Base-by-base conservation (phyloP, 305 asterid species). In the Petunia hybrid region DNA sequence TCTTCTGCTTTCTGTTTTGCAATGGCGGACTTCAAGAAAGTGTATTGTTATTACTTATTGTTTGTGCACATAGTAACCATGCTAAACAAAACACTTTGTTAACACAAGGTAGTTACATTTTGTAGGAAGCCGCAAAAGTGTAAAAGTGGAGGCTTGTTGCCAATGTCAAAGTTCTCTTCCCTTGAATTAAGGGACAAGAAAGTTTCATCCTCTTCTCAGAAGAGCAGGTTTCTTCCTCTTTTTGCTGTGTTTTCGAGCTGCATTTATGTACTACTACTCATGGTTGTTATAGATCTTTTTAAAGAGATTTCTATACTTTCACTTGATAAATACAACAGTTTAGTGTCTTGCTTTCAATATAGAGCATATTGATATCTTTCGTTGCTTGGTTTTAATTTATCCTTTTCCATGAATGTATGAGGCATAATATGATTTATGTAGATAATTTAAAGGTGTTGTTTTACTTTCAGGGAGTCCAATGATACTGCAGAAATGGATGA, bases 401-500 rank as follows among this genome's bases (percentile, higher is more conserved):
- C 78, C 35, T 35, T 48, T 48, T 71, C n/a, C 62, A 48, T 35
- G 78, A 71, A 48, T 48, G 48, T 16, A 35, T 48, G 78, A 71
- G 78, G 1, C 62, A 46, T 46, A 1, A 71, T 35, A 71, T 74
- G 63, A 55, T 51, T 51, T 74, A 53, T 53, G 7, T 14, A 7
- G 64, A 53, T 51, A 53, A 53, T 36, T 74, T 63, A 6, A 53
- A 38, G 46, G 64, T 74, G 13, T 74, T 53, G 36, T 74, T 22
- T 73, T 51, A 53, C 64, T 74, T 53, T 13, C 79, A 74, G 79
- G 64, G 79, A 74, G 48, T 74, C 79, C 64, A 74, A 74, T 74
- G 79, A 74, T 13, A 16, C 48, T 74, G 48, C 79, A 74, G 79
- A 74, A 53, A 93, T 97, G 99, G 99, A 97, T 90, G 99, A 97